Base-by-base conservation (phyloP, 2,329 filamentous ascomycete species). In the Curvularia eragrostidis region DNA sequence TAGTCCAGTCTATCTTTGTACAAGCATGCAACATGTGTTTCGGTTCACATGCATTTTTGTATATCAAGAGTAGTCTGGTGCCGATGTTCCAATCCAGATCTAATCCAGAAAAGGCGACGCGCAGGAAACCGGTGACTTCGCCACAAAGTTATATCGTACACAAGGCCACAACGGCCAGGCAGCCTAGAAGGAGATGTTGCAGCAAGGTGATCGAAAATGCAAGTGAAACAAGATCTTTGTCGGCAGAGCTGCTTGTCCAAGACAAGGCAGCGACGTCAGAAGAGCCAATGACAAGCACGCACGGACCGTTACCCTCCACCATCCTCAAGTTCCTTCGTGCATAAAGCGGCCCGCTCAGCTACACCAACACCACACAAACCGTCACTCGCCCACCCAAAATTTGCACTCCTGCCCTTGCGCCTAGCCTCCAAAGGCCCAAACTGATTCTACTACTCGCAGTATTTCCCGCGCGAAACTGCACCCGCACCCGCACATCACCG, bases 331-430 rank as follows among this genome's bases (percentile, higher is more conserved):
- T 66, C 63, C 61, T 58, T 57, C 54, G 48, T 67, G 68, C 69
- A 72, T 66, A 71, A 71, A 73, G 70, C 65, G 63, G 68, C 62
- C 65, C 63, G 65, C 62, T 59, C 63, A 58, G 43, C 61, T 56
- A 63, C 63, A 65, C 69, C 67, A 66, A 56, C 63, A 67, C 65
- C 56, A 68, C 64, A 63, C 65, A 59, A 58, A 56, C 42, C 58
- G 48, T 28, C 23, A 51, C 52, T 61, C 54, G 47, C 39, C 66
- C 64, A 63, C 67, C 66, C 68, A 64, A 66, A 64, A 56, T 63
- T 64, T 64, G 52, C 64, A 60, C 66, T 57, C 55, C 48, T 48
- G 38, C 56, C 46, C 58, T 44, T 60, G 54, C 59, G 34, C 54
- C 47, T 51, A 48, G 52, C 44, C 57, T 54, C 52, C 36, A 36